These are phyloP conservation scores for Tuber borchii DNA, from an alignment of 495 filamentous ascomycete species.

Conservation along the genomic window DNA sequence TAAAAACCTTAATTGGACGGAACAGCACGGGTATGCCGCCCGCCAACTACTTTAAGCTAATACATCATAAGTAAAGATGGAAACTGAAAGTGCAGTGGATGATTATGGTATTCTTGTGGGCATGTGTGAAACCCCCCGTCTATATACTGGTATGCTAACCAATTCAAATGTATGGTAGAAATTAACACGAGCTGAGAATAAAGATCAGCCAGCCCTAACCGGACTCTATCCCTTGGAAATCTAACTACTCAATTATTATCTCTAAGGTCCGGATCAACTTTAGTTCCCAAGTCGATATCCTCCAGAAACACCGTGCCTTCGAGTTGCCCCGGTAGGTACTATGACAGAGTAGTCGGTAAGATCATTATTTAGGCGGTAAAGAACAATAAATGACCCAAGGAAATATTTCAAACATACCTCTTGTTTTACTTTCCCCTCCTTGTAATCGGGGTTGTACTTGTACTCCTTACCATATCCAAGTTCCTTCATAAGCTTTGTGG, in stretches of 20 bases:
- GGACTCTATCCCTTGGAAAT: background rate
- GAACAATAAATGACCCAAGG: background rate
- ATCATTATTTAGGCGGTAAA: background rate
- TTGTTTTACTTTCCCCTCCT: constrained; percentile 75
- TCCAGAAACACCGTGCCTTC: constrained; percentile 68
- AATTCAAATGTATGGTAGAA: background rate
- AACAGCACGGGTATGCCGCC: background rate
- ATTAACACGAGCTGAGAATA: background rate
- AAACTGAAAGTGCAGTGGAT: background rate
- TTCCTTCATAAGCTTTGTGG: constrained; percentile 87
- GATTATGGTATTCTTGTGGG: background rate
- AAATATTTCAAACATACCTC: constrained; percentile 45
- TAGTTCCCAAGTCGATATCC: constrained; percentile 68
- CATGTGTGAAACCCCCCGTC: background rate
- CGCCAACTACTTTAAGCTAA: background rate
- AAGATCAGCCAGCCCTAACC: background rate
- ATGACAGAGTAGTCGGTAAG: background rate
- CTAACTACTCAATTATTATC: constrained; percentile 9
- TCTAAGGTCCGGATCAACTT: constrained; percentile 59
- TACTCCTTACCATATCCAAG: constrained; percentile 84
- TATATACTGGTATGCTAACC: background rate
- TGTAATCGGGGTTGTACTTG: constrained; percentile 91
- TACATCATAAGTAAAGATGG: background rate
- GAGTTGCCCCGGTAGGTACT: constrained; percentile 72
- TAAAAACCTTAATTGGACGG: background rate